Evolutionary conservation across 2,329 filamentous ascomycete species (phyloP).

Genomic region (Epichloe uncinata): DNA sequence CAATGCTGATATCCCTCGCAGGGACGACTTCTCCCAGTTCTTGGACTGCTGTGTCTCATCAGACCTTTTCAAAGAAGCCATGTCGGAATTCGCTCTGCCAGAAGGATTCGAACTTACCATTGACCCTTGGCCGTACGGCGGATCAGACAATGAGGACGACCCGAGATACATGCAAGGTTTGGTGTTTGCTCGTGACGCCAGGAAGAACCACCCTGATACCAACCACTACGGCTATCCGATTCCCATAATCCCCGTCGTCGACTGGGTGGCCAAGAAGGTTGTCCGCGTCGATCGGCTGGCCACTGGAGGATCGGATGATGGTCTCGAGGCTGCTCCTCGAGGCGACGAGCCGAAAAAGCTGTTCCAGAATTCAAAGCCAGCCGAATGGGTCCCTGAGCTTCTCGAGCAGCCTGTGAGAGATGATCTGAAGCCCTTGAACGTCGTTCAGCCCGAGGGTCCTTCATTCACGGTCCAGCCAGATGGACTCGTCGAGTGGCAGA

Average conservation of each 20-base stretch:
- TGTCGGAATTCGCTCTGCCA: conserved; percentile 33
- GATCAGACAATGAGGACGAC: conserved; percentile 25
- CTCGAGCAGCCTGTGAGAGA: conserved; percentile 31
- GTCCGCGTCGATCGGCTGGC: conserved; percentile 45
- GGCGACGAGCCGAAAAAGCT: conserved; percentile 29
- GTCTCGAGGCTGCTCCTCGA: conserved; percentile 22
- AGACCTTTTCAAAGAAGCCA: conserved; percentile 31
- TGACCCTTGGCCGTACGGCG: conserved; percentile 56
- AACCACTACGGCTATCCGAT: conserved; percentile 52
- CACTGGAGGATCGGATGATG: conserved; percentile 31
- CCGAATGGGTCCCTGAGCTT: conserved; percentile 38
- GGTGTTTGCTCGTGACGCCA: conserved; percentile 31
- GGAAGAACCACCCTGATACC: conserved; percentile 35
- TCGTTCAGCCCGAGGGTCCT: conserved; percentile 55
- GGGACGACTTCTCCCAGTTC: conserved; percentile 27
- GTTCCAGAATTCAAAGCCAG: conserved; percentile 26
- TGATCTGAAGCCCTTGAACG: conserved; percentile 55
- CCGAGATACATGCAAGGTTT: conserved; percentile 36
- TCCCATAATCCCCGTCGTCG: conserved; percentile 46
- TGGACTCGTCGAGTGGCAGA: conserved; percentile 45
- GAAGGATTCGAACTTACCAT: conserved; percentile 29
- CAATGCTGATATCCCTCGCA: conserved; percentile 6
- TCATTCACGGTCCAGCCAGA: conserved; percentile 45
- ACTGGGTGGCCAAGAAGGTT: conserved; percentile 39
- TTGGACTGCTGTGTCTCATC: conserved; percentile 28